Evolutionary conservation across 208 protist genomes (phyloP).

Genomic region (Acanthamoeba royreba): DNA sequence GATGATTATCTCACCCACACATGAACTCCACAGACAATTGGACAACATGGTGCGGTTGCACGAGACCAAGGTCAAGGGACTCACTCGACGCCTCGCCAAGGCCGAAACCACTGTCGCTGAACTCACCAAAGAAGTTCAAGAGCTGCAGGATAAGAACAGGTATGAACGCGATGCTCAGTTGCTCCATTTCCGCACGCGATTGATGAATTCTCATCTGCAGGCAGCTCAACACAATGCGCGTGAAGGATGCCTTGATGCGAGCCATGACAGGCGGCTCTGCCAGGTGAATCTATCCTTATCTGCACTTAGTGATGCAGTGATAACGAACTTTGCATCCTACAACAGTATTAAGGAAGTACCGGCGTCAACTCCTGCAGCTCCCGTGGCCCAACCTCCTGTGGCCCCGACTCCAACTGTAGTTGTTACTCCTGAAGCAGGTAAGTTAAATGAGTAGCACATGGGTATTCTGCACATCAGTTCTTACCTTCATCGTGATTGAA

Average conservation of each 20-base stretch:
- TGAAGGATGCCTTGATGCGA: background rate
- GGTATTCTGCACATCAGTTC: no score
- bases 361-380: background rate
- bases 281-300: background rate
- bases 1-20: no score
- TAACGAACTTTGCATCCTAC: no score
- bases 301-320: background rate
- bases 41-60: background rate
- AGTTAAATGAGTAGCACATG: no score
- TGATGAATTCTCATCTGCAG: background rate
- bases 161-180: background rate
- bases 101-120: background rate
- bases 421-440: no score
- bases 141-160: background rate
- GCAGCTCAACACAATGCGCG: background rate
- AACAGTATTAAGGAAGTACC: background rate
- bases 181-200: background rate
- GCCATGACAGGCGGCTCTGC: background rate
- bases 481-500: no score
- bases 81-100: background rate
- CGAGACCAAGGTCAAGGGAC: background rate
- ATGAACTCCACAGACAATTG: background rate
- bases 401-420: no score
- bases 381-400: no score
- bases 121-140: background rate